A percentile compares a stretch with the other conserved stretches of the same genome.
Evolutionary conservation across 164 flowering plant genomes (phyloP).

Genomic region (Warburgia ugandensis): DNA sequence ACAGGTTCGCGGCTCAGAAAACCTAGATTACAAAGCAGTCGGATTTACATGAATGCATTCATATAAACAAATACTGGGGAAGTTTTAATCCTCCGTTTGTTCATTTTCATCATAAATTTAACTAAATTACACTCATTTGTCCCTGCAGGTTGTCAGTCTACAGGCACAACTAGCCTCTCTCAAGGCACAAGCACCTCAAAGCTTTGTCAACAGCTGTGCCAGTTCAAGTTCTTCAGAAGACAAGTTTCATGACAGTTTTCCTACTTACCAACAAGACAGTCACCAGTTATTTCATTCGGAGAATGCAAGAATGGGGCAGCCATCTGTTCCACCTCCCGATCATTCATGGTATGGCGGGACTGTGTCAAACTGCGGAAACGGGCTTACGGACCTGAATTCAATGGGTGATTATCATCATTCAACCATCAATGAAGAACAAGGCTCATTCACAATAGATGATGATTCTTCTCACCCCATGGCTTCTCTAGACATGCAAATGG

Average conservation of each 20-base stretch:
- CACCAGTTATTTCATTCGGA: slow-evolving; percentile 37
- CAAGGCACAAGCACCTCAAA: slow-evolving; percentile 63
- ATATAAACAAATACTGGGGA: background rate
- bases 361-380: slow-evolving; percentile 18
- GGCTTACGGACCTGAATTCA: slow-evolving; percentile 15
- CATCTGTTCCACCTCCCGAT: background rate
- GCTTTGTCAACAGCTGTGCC: slow-evolving; percentile 19
- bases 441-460: slow-evolving; percentile 16
- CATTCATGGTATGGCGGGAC: background rate
- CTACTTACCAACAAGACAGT: slow-evolving; percentile 32
- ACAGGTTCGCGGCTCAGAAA: slow-evolving; percentile 39
- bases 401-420: slow-evolving; percentile 24
- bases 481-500: slow-evolving; percentile 40
- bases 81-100: no score
- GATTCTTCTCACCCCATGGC: slow-evolving; percentile 37
- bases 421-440: slow-evolving; percentile 22
- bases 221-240: slow-evolving; percentile 32
- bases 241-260: slow-evolving; percentile 16
- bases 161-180: slow-evolving; percentile 74
- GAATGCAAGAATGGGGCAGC: slow-evolving; percentile 18
- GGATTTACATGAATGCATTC: background rate
- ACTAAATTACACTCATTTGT: background rate
- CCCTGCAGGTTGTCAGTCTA: slow-evolving; percentile 60
- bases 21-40: background rate
- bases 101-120: background rate